phyloP scores from a whole-genome alignment of 345 rosid genomes.

The Clausena lansium region DNA sequence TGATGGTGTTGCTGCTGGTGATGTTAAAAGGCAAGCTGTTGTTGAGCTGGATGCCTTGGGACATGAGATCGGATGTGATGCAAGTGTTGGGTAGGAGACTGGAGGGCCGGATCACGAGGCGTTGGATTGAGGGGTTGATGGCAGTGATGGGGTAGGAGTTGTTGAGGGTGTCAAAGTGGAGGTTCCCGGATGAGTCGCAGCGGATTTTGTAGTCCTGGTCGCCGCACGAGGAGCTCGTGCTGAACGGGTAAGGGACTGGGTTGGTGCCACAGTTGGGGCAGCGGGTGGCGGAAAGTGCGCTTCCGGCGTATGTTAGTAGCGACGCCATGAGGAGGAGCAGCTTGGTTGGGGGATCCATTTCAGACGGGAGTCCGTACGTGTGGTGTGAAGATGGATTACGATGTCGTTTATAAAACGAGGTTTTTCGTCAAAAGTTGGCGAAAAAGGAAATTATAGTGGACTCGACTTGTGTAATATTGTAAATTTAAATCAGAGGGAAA shows the following conservation, averaged over 20 bases:
- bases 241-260: constrained; percentile 50
- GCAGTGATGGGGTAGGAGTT: constrained; percentile 39
- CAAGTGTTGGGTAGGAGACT: constrained; percentile 30
- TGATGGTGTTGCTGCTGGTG: constrained; percentile 42
- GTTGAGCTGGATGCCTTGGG: constrained; percentile 34
- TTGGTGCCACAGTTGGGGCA: constrained; percentile 49
- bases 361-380: not conserved
- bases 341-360: constrained; percentile 11
- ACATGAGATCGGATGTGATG: constrained; percentile 28
- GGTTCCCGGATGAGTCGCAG: constrained; percentile 25
- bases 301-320: constrained; percentile 19
- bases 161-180: constrained; percentile 39
- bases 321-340: constrained; percentile 31
- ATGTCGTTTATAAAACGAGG: not conserved
- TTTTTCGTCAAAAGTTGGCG: not conserved
- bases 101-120: constrained; percentile 39
- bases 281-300: constrained; percentile 16
- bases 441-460: not conserved
- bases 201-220: constrained; percentile 43
- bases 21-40: constrained; percentile 43
- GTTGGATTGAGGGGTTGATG: constrained; percentile 28
- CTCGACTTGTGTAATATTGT: too few species aligned
- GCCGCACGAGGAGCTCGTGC: constrained; percentile 44
- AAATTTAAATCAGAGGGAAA: too few species aligned
- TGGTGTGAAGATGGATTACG: too few species aligned